phyloP scores from a whole-genome alignment of 305 asterid species.

The Stenogyne calaminthoides region DNA sequence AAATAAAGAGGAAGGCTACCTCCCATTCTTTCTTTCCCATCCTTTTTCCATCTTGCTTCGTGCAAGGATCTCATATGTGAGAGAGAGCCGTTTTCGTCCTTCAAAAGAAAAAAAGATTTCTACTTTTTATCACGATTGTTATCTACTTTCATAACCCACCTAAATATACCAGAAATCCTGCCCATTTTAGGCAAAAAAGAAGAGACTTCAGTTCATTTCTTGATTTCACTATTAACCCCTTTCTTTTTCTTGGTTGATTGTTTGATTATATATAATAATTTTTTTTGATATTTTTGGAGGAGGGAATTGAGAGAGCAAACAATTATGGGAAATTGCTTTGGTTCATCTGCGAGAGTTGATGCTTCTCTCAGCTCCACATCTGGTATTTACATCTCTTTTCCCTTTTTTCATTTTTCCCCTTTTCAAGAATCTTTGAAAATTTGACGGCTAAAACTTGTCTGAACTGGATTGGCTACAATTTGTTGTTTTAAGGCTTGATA shows the following conservation, averaged over 20 bases:
- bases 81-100: too few relatives aligned
- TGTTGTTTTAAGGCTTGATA: constrained; percentile 18
- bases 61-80: not conserved
- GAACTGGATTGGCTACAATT: not conserved
- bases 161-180: constrained; percentile 17
- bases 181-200: constrained; percentile 20
- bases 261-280: not conserved
- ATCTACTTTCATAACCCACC: constrained; percentile 21
- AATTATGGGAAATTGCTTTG: constrained; percentile 78
- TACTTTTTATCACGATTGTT: constrained; percentile 25
- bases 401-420: not conserved
- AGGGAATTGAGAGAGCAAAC: constrained; percentile 18
- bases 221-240: not conserved
- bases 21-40: constrained; percentile 25
- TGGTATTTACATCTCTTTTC: constrained; percentile 55
- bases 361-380: constrained; percentile 61
- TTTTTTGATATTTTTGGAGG: not conserved
- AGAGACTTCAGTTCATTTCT: constrained; percentile 15
- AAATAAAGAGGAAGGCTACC: constrained; percentile 13
- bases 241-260: constrained; percentile 16
- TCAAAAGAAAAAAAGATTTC: not conserved
- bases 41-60: constrained; percentile 35
- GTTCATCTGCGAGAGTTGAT: constrained; percentile 82
- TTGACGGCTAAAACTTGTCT: too few relatives aligned
- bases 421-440: not conserved